Percentiles rank a stretch among this genome's conserved stretches.
These are phyloP conservation scores for Remersonia thermophila DNA, from an alignment of 2,329 filamentous ascomycete species.

Conservation along the genomic window DNA sequence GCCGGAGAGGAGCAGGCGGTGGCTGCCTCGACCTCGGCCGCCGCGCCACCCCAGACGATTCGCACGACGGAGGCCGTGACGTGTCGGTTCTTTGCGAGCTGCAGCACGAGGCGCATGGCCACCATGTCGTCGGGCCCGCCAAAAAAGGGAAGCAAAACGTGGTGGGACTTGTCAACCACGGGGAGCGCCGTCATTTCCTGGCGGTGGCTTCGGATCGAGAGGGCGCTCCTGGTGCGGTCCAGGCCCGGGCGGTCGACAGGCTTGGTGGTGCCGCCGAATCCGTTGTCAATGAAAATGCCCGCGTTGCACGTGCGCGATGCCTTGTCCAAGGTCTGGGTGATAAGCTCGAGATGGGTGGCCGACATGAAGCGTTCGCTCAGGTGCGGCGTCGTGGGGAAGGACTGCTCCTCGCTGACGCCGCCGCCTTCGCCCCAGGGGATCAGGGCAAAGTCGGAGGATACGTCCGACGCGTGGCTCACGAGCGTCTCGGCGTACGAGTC, in stretches of 20 bases:
- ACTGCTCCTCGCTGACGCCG: constrained; percentile 54
- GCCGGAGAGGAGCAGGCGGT: not conserved
- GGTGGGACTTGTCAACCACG: constrained; percentile 58
- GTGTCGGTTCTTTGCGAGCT: constrained; percentile 66
- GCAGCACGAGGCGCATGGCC: constrained; percentile 69
- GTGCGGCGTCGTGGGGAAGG: constrained; percentile 28
- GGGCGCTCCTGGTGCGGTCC: constrained; percentile 36
- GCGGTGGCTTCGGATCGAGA: constrained; percentile 47
- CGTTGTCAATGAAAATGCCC: constrained; percentile 68
- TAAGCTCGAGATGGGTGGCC: constrained; percentile 58
- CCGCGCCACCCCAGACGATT: constrained; percentile 29
- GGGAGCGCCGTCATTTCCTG: constrained; percentile 43
- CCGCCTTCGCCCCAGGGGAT: constrained; percentile 86
- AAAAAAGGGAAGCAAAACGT: constrained; percentile 79
- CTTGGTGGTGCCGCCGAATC: constrained; percentile 28
- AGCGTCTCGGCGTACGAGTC: constrained; percentile 69
- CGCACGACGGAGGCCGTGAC: constrained; percentile 68
- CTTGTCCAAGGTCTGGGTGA: constrained; percentile 52
- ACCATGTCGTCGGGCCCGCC: constrained; percentile 72
- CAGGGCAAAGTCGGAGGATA: constrained; percentile 61
- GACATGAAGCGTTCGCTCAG: constrained; percentile 48
- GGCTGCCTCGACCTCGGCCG: too few species aligned
- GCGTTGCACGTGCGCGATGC: constrained; percentile 46
- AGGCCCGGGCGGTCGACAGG: constrained; percentile 27
- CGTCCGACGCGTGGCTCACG: constrained; percentile 54